Evolutionary conservation across 129 eudicot genomes (phyloP).

Genomic region (Arctium lappa): DNA sequence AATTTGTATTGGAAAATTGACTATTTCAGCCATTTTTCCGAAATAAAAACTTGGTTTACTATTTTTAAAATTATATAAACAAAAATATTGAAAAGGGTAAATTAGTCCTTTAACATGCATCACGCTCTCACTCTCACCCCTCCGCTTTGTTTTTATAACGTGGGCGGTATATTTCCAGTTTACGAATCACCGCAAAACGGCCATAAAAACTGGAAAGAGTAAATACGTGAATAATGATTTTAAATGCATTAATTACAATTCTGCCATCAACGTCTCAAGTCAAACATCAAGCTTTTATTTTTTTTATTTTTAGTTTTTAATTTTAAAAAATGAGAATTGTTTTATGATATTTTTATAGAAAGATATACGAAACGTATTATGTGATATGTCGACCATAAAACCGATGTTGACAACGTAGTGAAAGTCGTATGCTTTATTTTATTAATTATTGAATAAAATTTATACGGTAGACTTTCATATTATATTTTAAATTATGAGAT

Average conservation of each 20-base stretch:
- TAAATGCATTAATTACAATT: neutral
- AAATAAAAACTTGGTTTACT: neutral
- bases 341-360: too few relatives aligned
- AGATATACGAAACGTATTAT: too few relatives aligned
- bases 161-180: neutral
- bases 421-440: neutral
- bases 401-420: neutral
- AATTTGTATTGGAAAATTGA: too few relatives aligned
- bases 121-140: neutral
- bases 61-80: neutral
- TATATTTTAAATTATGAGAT: neutral
- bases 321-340: too few relatives aligned
- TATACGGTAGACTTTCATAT: neutral
- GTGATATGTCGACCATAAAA: neutral
- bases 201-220: neutral
- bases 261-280: neutral
- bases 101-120: neutral
- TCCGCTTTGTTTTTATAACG: neutral
- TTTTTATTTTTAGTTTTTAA: too few relatives aligned
- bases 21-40: too few relatives aligned
- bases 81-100: neutral
- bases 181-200: neutral
- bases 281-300: neutral
- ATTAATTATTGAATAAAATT: neutral
- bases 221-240: neutral